Evolutionary conservation across 2,329 filamentous ascomycete species (phyloP), one percentile per base, ranked within the genome.

Genomic region (Thielaviopsis ethacetica): DNA sequence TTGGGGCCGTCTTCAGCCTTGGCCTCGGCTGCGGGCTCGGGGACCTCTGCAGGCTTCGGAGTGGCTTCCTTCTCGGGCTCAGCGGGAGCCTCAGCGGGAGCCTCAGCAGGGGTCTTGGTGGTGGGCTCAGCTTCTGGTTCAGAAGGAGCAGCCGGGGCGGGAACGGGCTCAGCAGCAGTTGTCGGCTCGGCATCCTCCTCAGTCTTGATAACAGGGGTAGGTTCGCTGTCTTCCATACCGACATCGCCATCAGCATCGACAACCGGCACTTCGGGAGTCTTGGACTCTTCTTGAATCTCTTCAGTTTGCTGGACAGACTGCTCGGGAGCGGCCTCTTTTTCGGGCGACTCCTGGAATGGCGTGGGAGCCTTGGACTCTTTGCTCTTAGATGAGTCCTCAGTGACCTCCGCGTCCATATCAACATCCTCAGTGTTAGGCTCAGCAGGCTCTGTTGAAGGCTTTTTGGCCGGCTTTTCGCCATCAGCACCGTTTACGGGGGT

Each of bases 371-470:
- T 64, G 5, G 54, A 21, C 6, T 62, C 63, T 58, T 67, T 67
- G 38, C 64, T 62, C 5, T 52, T 57, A n/a, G 62, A 63, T 7
- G 62, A 54, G 10, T 58, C 56, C 15, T 59, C 56, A 1, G 65
- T 63, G 1, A 59, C 64, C 56, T 68, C 68, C 50, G 66, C 38
- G 30, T 61, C 66, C 68, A 70, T 70, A 21, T 67, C 61, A 41
- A 76, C 67, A 55, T 77, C 75, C 59, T 76, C 75, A 21, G 72
- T 73, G n/a, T 70, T 72, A 54, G 72, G 69, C 59, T 72, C 71
- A 44, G 71, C 59, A 21, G 61, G 60, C 30, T 62, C 64, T 7
- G 63, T 57, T 66, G 51, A 68, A 65, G 41, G 62, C 63, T 54
- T 65, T 64, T 22, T 64, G 63, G 21, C 67, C 1, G 57, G 68